Evolutionary conservation across 1,284 basidiomycete species (phyloP), one percentile per base, ranked within the genome.

Genomic region (Violaceomyces palustris): DNA sequence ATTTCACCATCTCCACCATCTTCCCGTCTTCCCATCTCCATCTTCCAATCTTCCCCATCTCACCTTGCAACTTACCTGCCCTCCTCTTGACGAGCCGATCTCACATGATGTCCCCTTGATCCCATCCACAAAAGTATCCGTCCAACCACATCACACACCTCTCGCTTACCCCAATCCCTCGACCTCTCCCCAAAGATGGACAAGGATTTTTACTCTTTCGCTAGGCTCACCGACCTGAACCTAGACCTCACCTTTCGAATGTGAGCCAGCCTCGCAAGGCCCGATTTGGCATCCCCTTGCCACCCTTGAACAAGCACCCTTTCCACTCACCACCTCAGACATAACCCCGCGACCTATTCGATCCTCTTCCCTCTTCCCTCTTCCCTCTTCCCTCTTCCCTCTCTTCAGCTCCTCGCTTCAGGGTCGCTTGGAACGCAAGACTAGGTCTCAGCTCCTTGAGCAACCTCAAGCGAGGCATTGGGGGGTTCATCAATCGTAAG

Each of bases 141-240:
- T n/a, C n/a, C n/a, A n/a, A n/a, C n/a, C n/a, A n/a, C n/a, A n/a
- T n/a, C n/a, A n/a, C n/a, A n/a, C n/a, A n/a, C n/a, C n/a, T n/a
- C n/a, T n/a, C n/a, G n/a, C n/a, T n/a, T n/a, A n/a, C n/a, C n/a
- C n/a, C n/a, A n/a, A n/a, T n/a, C n/a, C n/a, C n/a, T n/a, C n/a
- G n/a, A n/a, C n/a, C n/a, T n/a, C n/a, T n/a, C n/a, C n/a, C 12
- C 4, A 27, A 29, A 18, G 7, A 69, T 64, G 64, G 63, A 69
- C 38, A 45, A 46, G n/a, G 68, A 71, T 31, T 54, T 67, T 26
- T 69, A 71, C 49, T 61, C 61, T 25, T 71, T 71, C 27, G 64
- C 61, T 41, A 51, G 60, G 14, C 30, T 69, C 9, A 59, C 60
- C 44, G 67, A 71, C 25, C 45, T 67, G 21, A 42, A 44, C n/a